A percentile compares a stretch with the other conserved stretches of the same genome.
These are phyloP conservation scores for Chrysoporthe puriensis DNA, from an alignment of 2,329 filamentous ascomycete species.

Conservation along the genomic window DNA sequence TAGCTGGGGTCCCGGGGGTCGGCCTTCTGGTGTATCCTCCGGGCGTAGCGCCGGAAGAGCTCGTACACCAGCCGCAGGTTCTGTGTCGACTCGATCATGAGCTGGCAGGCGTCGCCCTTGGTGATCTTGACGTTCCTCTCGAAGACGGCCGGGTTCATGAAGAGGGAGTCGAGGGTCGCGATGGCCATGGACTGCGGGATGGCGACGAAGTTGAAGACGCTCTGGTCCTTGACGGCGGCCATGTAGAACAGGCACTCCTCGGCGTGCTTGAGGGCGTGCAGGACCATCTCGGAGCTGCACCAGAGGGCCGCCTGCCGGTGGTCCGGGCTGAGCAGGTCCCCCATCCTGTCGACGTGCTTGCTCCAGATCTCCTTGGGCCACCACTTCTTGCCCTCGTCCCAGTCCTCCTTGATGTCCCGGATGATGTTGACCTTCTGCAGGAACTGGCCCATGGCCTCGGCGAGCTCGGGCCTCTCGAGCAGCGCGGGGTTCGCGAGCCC, in stretches of 20 bases:
- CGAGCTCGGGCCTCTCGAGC: slow-evolving; percentile 75
- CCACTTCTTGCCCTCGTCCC: slow-evolving; percentile 84
- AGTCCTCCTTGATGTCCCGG: slow-evolving; percentile 90
- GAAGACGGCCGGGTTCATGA: slow-evolving; percentile 88
- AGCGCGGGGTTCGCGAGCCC: slow-evolving; percentile 86
- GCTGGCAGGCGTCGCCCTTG: slow-evolving; percentile 86
- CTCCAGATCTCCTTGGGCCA: slow-evolving; percentile 98
- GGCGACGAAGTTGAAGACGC: slow-evolving; percentile 97
- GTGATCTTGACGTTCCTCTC: slow-evolving; percentile 92
- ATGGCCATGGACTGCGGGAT: slow-evolving; percentile 98
- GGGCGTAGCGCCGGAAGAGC: slow-evolving; percentile 76
- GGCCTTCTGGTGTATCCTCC: slow-evolving; percentile 90
- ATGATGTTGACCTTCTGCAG: slow-evolving; percentile 99
- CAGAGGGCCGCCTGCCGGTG: slow-evolving; percentile 78
- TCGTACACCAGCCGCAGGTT: slow-evolving; percentile 82
- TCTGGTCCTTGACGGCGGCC: slow-evolving; percentile 91
- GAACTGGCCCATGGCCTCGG: slow-evolving; percentile 96
- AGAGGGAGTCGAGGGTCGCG: slow-evolving; percentile 87
- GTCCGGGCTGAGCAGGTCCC: slow-evolving; percentile 84
- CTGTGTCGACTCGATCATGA: slow-evolving; percentile 93
- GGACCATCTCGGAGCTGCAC: slow-evolving; percentile 91
- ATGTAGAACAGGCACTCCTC: slow-evolving; percentile 99
- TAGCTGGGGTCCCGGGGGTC: slow-evolving; percentile 91
- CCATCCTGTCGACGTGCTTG: slow-evolving; percentile 88
- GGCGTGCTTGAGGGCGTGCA: slow-evolving; percentile 82